Evolutionary conservation across 2,329 filamentous ascomycete species (phyloP).

Genomic region (Paracoccidioides brasiliensis): DNA sequence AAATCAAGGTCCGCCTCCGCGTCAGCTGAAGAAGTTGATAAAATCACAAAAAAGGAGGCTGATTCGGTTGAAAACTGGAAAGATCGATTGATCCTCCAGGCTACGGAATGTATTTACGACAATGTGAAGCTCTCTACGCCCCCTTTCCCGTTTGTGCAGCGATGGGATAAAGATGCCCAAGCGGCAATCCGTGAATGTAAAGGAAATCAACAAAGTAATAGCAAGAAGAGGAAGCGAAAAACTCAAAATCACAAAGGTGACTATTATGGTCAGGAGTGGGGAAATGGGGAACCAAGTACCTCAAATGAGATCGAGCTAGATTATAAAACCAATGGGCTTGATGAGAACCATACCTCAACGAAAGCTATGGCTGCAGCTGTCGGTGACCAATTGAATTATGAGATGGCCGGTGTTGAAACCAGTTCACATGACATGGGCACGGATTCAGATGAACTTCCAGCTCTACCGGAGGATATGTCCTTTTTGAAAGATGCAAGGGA

Average conservation of each 20-base stretch:
- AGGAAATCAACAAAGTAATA: constrained; percentile 15
- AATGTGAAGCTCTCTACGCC: constrained; percentile 57
- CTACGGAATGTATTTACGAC: constrained; percentile 72
- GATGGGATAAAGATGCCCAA: constrained; percentile 71
- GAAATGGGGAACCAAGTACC: constrained; percentile 5
- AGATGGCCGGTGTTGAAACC: background rate
- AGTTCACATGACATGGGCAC: background rate
- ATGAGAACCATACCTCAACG: constrained; percentile 12
- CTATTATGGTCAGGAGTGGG: constrained; percentile 10
- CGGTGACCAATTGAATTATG: background rate
- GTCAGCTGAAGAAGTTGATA: constrained; percentile 13
- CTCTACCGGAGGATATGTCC: constrained; percentile 47
- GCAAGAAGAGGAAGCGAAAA: constrained; percentile 37
- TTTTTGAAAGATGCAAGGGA: constrained; percentile 38
- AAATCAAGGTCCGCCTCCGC: constrained; percentile 17
- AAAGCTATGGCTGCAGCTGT: background rate
- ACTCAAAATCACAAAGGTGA: constrained; percentile 35
- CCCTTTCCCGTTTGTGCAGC: constrained; percentile 78
- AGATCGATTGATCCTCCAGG: constrained; percentile 57
- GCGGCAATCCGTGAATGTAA: constrained; percentile 28
- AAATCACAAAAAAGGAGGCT: constrained; percentile 18
- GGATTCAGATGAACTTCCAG: constrained; percentile 35
- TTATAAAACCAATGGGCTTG: constrained; percentile 1
- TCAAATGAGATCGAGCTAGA: constrained; percentile 15
- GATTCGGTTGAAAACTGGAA: constrained; percentile 56